Evolutionary conservation across 1,139 yeast genomes (phyloP), one percentile per base, ranked within the genome.

Genomic region (Pichia sp.): DNA sequence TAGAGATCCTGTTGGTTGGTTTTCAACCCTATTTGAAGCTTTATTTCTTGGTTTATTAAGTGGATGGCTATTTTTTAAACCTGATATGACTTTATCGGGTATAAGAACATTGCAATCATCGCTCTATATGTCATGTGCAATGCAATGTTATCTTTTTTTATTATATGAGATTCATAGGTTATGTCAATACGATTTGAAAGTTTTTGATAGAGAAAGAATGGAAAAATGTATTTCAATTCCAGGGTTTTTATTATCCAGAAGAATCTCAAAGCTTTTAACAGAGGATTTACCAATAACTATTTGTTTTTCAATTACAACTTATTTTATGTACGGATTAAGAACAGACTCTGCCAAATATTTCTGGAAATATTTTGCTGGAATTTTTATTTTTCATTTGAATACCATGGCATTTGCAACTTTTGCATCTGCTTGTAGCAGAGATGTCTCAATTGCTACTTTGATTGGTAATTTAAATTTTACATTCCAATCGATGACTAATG

Each of bases 61-160:
- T 46, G 96, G 96, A 0, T 87, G 95, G 91, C 76, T 87, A 53
- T 89, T 84, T 62, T 85, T 70, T 66, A 77, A 78, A 58, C 89
- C 93, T 0, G 79, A 74, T 25, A 76, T 77, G 4, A 75, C 82
- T 16, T 61, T 83, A 33, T 77, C 85, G 0, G 96, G 96, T 11
- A 77, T 87, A 7, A 70, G 96, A 58, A 76, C 95, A 0, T 70
- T 72, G 5, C 75, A 84, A 11, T 84, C 91, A 1, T 70, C 81
- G 1, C 65, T 87, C 9, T 88, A 88, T 67, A 81, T 80, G 3
- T 74, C 84, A 44, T 70, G 78, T 50, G 86, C 88, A 48, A 71
- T 85, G 27, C 82, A 86, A 63, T 86, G 88, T 3, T 86, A 87
- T 63, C 67, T 83, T 53, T 80, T 88, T 45, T 69, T 86, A 64